A percentile compares a stretch with the other conserved stretches of the same genome.
phyloP scores from a whole-genome alignment of 768 basidiomycete genomes.

The Porphyrellus cyaneotinctus region DNA sequence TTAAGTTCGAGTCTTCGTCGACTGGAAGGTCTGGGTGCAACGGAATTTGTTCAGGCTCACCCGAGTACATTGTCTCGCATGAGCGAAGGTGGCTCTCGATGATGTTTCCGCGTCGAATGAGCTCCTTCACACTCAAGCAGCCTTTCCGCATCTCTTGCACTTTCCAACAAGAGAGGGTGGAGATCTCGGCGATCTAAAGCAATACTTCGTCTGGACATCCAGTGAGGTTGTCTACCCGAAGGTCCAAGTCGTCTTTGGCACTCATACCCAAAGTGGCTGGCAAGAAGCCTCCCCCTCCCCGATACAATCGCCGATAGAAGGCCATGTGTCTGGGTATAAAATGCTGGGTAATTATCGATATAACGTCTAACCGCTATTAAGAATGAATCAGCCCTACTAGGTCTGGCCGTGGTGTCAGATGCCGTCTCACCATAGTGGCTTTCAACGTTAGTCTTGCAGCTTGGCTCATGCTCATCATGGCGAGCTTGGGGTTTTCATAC shows the following conservation, averaged over 20 bases:
- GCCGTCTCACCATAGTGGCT: slow-evolving; percentile 60
- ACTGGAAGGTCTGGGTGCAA: slow-evolving; percentile 40
- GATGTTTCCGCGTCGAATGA: slow-evolving; percentile 65
- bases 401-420: not conserved
- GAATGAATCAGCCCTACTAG: slow-evolving; percentile 17
- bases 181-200: slow-evolving; percentile 70
- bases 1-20: slow-evolving; percentile 14
- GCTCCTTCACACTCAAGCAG: slow-evolving; percentile 67
- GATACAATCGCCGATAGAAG: slow-evolving; percentile 65
- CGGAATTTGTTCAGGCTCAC: slow-evolving; percentile 33
- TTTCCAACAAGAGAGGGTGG: slow-evolving; percentile 76
- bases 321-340: slow-evolving; percentile 61
- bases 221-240: slow-evolving; percentile 63
- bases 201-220: slow-evolving; percentile 80
- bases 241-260: slow-evolving; percentile 38
- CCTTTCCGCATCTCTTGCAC: slow-evolving; percentile 56
- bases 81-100: slow-evolving; percentile 65
- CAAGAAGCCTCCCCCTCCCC: slow-evolving; percentile 46
- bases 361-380: slow-evolving; percentile 71
- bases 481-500: slow-evolving; percentile 61
- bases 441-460: slow-evolving; percentile 61
- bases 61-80: slow-evolving; percentile 30
- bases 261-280: slow-evolving; percentile 28
- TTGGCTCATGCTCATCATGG: slow-evolving; percentile 51
- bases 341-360: slow-evolving; percentile 58